These are phyloP conservation scores for Buxus sempervirens DNA, from an alignment of 164 flowering plant genomes.

Conservation along the genomic window DNA sequence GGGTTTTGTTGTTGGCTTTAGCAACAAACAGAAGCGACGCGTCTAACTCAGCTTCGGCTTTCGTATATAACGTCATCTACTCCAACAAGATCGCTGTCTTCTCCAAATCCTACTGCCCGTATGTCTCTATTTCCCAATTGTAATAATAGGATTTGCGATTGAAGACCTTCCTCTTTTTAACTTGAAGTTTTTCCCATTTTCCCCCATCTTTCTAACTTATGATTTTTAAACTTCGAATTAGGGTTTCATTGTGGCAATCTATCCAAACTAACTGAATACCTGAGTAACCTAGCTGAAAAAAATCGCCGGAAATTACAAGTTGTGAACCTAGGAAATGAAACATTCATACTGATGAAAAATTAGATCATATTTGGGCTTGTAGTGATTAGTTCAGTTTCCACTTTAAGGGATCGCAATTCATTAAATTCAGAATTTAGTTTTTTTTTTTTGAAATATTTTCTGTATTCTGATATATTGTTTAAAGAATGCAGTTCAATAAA, in stretches of 20 bases:
- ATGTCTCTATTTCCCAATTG: constrained; percentile 17
- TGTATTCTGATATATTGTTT: too few relatives aligned
- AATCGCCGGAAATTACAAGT: too few relatives aligned
- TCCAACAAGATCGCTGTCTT: constrained; percentile 86
- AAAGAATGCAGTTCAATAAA: too few relatives aligned
- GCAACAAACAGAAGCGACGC: constrained; percentile 7
- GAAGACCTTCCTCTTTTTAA: not conserved
- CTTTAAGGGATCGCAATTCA: too few relatives aligned
- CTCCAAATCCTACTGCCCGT: constrained; percentile 99
- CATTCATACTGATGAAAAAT: too few relatives aligned
- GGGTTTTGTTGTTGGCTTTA: not conserved
- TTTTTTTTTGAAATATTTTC: too few relatives aligned
- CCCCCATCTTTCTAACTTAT: not conserved
- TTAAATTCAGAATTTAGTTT: too few relatives aligned
- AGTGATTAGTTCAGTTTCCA: too few relatives aligned
- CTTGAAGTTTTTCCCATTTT: not conserved
- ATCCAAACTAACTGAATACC: not conserved
- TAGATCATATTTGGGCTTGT: too few relatives aligned
- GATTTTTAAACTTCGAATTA: not conserved
- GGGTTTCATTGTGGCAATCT: not conserved
- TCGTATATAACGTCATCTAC: constrained; percentile 69
- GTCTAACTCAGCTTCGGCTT: constrained; percentile 62
- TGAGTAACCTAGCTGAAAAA: too few relatives aligned
- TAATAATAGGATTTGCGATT: not conserved
- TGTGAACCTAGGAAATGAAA: too few relatives aligned